Conservation (phyloP, 495 filamentous ascomycete species). For the Talaromyces borbonicus region DNA sequence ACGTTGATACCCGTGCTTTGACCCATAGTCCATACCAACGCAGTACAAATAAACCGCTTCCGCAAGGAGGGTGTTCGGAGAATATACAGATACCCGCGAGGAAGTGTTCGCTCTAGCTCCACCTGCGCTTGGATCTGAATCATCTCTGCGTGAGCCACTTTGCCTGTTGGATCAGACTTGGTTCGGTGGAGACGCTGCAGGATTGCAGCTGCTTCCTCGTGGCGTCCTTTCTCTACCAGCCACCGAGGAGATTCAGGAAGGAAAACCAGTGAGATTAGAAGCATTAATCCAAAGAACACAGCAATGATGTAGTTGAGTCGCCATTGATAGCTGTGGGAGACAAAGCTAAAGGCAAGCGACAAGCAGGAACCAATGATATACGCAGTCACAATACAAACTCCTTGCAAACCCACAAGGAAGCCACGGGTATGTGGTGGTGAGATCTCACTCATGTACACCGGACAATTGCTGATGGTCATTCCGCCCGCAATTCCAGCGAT, state of each 20-base stretch:
- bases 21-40: neutral
- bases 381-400: conserved; percentile 1
- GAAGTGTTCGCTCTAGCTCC: neutral
- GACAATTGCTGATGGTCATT: conserved; percentile 17
- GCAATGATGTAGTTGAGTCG: neutral
- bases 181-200: conserved; percentile 29
- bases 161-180: neutral
- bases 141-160: neutral
- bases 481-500: conserved; percentile 17
- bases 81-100: conserved; percentile 1
- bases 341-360: neutral
- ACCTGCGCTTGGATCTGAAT: conserved; percentile 4
- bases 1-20: neutral
- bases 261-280: conserved; percentile 41
- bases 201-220: conserved; percentile 36
- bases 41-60: neutral
- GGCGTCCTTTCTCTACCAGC: conserved; percentile 38
- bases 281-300: conserved; percentile 14
- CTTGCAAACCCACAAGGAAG: conserved; percentile 13
- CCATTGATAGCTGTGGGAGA: neutral
- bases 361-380: conserved; percentile 34
- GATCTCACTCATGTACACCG: conserved; percentile 22
- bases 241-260: conserved; percentile 52
- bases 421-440: conserved; percentile 17
- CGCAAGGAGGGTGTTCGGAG: neutral